phyloP scores from a whole-genome alignment of 2,329 filamentous ascomycete species.

The Claviceps cyperi region DNA sequence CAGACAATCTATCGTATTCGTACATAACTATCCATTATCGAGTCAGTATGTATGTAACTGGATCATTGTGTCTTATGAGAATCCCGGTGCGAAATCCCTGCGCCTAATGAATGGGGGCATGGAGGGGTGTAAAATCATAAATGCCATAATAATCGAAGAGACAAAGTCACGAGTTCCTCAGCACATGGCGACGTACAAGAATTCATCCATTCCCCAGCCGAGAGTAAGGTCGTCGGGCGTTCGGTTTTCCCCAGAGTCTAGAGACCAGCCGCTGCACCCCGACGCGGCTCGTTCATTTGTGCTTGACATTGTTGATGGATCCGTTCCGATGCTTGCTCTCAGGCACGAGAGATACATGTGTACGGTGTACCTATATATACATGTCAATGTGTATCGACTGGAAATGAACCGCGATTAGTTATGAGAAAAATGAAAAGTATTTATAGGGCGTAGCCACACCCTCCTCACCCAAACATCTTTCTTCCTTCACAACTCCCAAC shows the following conservation, averaged over 20 bases:
- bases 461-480: too few species aligned
- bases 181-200: not conserved
- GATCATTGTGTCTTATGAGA: not conserved
- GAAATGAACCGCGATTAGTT: too few species aligned
- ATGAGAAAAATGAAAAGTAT: too few species aligned
- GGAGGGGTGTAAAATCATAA: not conserved
- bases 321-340: not conserved
- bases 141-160: not conserved
- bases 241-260: not conserved
- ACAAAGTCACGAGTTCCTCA: not conserved
- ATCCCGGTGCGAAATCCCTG: not conserved
- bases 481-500: too few species aligned
- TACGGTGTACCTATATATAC: too few species aligned
- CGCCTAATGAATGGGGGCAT: not conserved
- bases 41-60: not conserved
- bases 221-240: not conserved
- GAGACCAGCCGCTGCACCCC: conserved; percentile 4
- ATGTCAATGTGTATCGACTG: too few species aligned
- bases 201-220: not conserved
- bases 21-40: not conserved
- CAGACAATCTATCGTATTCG: conserved; percentile 1
- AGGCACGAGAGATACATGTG: not conserved
- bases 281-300: not conserved
- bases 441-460: too few species aligned
- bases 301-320: not conserved